Evolutionary conservation across 768 basidiomycete genomes (phyloP).

Genomic region (Amanita pallidorosea): DNA sequence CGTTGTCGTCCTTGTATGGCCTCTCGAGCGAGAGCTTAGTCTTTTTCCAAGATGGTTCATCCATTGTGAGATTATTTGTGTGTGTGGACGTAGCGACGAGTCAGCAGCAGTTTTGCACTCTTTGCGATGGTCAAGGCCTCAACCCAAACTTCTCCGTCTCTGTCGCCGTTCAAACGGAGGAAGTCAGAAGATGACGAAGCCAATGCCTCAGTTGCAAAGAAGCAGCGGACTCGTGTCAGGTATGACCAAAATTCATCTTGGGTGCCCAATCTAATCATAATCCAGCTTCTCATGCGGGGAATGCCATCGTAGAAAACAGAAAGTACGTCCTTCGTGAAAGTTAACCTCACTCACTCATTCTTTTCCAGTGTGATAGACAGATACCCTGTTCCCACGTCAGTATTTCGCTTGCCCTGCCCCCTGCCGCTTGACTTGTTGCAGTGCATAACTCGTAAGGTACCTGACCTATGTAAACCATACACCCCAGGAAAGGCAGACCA

Average conservation of each 20-base stretch:
- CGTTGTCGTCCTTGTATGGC: constrained; percentile 73
- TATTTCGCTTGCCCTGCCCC: constrained; percentile 9
- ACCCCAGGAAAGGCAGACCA: constrained; percentile 82
- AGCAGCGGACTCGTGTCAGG: constrained; percentile 71
- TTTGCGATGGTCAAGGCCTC: constrained; percentile 27
- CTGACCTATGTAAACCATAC: constrained; percentile 80
- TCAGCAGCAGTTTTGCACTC: constrained; percentile 11
- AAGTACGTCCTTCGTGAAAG: constrained; percentile 30
- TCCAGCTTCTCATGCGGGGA: constrained; percentile 76
- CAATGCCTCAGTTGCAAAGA: constrained; percentile 40
- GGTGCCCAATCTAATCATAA: constrained; percentile 7
- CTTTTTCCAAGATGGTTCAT: constrained; percentile 41
- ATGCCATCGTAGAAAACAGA: constrained; percentile 84
- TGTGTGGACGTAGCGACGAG: constrained; percentile 3
- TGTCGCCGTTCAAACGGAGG: constrained; percentile 43
- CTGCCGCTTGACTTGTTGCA: constrained; percentile 18
- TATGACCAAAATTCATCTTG: constrained; percentile 16
- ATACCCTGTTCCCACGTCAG: constrained; percentile 75
- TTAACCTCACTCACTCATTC: neutral
- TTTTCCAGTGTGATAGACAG: constrained; percentile 70
- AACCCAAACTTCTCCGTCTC: constrained; percentile 14
- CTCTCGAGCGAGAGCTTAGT: constrained; percentile 63
- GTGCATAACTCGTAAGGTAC: constrained; percentile 81
- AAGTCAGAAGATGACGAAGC: constrained; percentile 49
- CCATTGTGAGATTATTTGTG: constrained; percentile 6